Evolutionary conservation across 2,329 filamentous ascomycete species (phyloP), one percentile per base, ranked within the genome.

Genomic region (Clonostachys chloroleuca): DNA sequence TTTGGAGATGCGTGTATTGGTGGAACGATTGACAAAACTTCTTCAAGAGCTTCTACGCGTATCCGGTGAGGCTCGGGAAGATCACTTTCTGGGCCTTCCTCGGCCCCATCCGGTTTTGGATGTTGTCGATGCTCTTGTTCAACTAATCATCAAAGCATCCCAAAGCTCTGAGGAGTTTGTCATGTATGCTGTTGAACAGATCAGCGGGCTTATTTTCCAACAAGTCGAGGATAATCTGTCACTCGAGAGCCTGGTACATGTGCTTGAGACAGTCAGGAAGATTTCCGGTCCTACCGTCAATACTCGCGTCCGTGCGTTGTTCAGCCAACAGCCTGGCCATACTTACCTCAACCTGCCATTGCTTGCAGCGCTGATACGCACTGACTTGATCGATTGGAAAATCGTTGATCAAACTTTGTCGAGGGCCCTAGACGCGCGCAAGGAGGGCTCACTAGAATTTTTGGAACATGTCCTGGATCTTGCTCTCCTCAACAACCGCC

Each of bases 391-490:
- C 8, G 81, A 85, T 54, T 81, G 82, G 73, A 72, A 73, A 45
- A 77, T 77, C 45, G 80, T 92, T 44, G 88, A 92, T 57, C 74
- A 80, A 18, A 84, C 87, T 45, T 78, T 92, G 54, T 81, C 89
- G 8, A 86, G 86, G 60, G 83, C 87, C 3, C 75, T 97, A 17
- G 73, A 81, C 47, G 77, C 85, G 47, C 83, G 83, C 49, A 89
- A 91, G 51, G 77, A 83, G 8, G 78, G 79, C 18, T 89, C 87
- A 2, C 69, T 96, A 4, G 83, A 90, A 48, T 87, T 95, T 61
- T 75, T 97, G n/a, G 83, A 86, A 45, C 83, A 84, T 40, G 74
- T 96, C 40, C 74, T 96, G 52, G 87, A 94, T 54, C 80, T 89
- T 40, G 81, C 92, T 0, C 71, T 96, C 9, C 78, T 95, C 44